phyloP scores from a whole-genome alignment of 1,139 yeast genomes.

The Magnusiomyces suaveolens region DNA sequence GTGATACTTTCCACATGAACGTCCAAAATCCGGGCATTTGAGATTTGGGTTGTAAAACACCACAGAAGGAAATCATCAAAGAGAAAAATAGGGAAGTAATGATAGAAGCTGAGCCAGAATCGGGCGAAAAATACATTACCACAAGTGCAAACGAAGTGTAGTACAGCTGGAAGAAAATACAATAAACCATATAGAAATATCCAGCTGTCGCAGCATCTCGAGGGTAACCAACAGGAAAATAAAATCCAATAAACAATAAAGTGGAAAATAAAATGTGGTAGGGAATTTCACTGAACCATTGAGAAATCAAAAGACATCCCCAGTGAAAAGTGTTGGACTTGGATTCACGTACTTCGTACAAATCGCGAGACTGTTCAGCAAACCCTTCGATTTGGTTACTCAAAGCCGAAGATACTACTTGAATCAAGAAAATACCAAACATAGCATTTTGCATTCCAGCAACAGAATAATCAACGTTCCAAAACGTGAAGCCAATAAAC shows the following conservation, averaged over 20 bases:
- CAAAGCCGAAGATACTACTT: conserved; percentile 43
- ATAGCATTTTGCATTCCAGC: conserved; percentile 31
- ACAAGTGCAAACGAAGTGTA: conserved; percentile 40
- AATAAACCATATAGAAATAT: conserved; percentile 38
- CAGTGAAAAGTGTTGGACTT: conserved; percentile 57
- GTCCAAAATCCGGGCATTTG: conserved; percentile 51
- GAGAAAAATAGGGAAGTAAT: conserved; percentile 42
- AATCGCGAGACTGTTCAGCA: conserved; percentile 39
- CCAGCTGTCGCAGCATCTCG: conserved; percentile 37
- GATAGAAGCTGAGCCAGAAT: conserved; percentile 41
- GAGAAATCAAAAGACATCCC: conserved; percentile 38
- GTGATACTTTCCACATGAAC: conserved; percentile 48
- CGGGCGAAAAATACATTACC: conserved; percentile 39
- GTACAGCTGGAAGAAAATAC: conserved; percentile 39
- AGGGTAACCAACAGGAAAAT: conserved; percentile 38
- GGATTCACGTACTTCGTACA: conserved; percentile 54
- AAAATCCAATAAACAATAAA: conserved; percentile 27
- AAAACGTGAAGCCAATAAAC: conserved; percentile 47
- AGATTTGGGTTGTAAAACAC: conserved; percentile 42
- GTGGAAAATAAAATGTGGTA: conserved; percentile 32
- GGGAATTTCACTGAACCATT: conserved; percentile 36
- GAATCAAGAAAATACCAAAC: conserved; percentile 46
- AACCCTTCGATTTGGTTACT: conserved; percentile 48
- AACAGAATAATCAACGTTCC: conserved; percentile 27
- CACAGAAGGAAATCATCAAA: conserved; percentile 46